phyloP scores from a whole-genome alignment of 2,329 filamentous ascomycete genomes.

The Ophiostoma montium region DNA sequence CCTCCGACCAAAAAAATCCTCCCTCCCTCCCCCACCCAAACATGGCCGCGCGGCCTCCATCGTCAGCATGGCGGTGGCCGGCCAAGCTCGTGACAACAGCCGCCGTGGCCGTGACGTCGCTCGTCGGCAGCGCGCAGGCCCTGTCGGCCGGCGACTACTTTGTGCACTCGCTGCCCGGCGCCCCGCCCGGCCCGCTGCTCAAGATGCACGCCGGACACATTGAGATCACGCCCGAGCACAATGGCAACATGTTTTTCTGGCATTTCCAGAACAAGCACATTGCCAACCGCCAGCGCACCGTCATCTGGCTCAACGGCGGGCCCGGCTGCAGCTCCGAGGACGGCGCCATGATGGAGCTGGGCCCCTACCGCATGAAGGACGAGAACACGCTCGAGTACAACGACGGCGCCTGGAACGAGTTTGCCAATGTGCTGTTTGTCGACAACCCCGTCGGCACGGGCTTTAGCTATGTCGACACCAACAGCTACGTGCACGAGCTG shows the following conservation, averaged over 20 bases:
- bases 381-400: conserved; percentile 61
- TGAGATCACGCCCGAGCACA: conserved; percentile 69
- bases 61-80: conserved; percentile 15
- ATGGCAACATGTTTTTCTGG: conserved; percentile 98
- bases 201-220: conserved; percentile 99
- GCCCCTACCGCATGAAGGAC: conserved; percentile 76
- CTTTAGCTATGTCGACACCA: conserved; percentile 86
- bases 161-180: conserved; percentile 71
- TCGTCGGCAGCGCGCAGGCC: conserved; percentile 21
- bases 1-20: background rate
- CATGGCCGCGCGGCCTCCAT: conserved; percentile 7
- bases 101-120: conserved; percentile 25
- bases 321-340: conserved; percentile 97
- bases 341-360: conserved; percentile 89
- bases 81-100: conserved; percentile 16
- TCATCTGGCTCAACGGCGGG: conserved; percentile 95
- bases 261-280: conserved; percentile 94
- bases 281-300: conserved; percentile 75
- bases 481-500: conserved; percentile 75
- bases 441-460: conserved; percentile 95
- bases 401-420: conserved; percentile 97
- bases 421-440: conserved; percentile 90
- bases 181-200: conserved; percentile 61
- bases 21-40: background rate
- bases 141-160: conserved; percentile 72